Base-by-base conservation (phyloP, 1,139 yeast genomes). In the Diutina ranongensis region DNA sequence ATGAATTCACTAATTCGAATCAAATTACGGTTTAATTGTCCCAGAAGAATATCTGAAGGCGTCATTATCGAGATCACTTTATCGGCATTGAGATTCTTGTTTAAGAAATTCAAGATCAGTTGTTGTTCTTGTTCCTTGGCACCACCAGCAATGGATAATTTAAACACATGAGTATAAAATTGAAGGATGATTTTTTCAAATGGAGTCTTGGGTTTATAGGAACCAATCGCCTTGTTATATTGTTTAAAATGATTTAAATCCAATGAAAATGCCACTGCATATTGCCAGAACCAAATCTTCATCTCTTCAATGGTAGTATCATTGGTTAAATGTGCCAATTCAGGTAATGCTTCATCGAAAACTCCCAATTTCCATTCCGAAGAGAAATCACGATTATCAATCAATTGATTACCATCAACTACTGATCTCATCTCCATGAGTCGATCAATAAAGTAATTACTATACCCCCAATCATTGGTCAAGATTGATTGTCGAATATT, bases 401-500 rank as follows among this genome's bases (percentile, higher is more conserved):
- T 33, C 15, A 48, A 44, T 10, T 31, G 7, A 33, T 50, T 44
- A n/a, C n/a, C n/a, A 1, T 40, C 35, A 9, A 38, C 9, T 12
- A 21, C 9, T 27, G 20, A 3, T n/a, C 16, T 15, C 20, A 21
- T 21, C 3, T 22, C 28, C 10, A 8, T 8, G 31, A 38, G 22
- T 5, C 20, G 13, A 16, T 25, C 42, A 16, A 25, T 15, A 16
- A 38, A 38, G 16, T 21, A 38, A 3, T 38, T 38, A 13, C 32
- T 12, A 15, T 38, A 38, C 12, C 12, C 3, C 42, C 42, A 38
- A 15, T 56, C 57, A 48, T 71, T 65, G 45, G 68, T 65, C 13
- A 61, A 55, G 10, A 71, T 59, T n/a, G 64, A 50, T 31, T 61
- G 59, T 54, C 66, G 68, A 21, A 71, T 44, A 9, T 67, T 59